Base-by-base conservation (phyloP, 345 rosid species). In the Sisymbrium altissimum region DNA sequence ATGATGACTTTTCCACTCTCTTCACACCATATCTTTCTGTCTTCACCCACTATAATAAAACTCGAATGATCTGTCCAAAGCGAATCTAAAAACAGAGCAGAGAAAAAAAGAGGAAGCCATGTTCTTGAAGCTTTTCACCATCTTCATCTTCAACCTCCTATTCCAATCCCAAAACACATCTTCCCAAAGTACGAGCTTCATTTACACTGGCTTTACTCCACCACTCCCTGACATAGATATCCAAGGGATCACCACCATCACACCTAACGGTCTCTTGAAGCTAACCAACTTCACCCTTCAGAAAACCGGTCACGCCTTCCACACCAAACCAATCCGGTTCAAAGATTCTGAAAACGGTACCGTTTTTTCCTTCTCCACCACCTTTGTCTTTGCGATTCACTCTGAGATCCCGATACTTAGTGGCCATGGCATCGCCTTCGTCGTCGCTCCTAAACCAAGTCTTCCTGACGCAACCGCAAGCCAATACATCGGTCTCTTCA, bases 341-440 rank as follows among this genome's bases (percentile, higher is more conserved):
- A 94, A 84, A 85, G 79, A 79, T 74, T 76, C 90, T 0, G 54
- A 49, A 2, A 78, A 33, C 45, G 87, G 84, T 11, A 69, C 64
- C 72, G 86, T 80, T 57, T 79, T 58, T 14, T 89, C 98, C 39
- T 93, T 93, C 79, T 93, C 98, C 9, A 83, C 97, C 0, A 81
- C 88, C 19, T 93, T 93, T 35, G 97, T 83, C 71, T 81, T 93
- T 58, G 85, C 87, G 14, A 81, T 87, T 14, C 84, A 87, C 66
- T 88, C 96, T 1, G 86, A 86, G 81, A 86, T 88, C 75, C 79
- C 84, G 4, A 84, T 45, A 48, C 92, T 89, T 0, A 92, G 97
- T 1, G 97, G 96, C 53, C 97, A 91, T 38, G 98, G 98, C 41
- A 81, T 93, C 30, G 98, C 96, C 45, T 93, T 93, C 83, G 78